A percentile compares a stretch with the other conserved stretches of the same genome.
Conservation (phyloP, 305 asterid genomes). For the Fraxinus baroniana region DNA sequence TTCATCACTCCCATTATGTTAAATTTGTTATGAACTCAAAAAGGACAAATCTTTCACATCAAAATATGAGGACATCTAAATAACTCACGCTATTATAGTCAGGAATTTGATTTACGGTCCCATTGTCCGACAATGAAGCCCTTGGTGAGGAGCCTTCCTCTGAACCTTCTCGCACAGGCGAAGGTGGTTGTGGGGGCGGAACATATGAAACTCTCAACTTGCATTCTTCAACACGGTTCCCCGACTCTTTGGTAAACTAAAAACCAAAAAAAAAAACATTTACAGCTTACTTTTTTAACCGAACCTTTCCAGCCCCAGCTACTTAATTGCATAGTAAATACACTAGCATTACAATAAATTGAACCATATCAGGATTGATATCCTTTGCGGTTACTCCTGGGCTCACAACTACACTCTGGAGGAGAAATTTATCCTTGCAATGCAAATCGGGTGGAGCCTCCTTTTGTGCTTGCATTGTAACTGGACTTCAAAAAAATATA, state of each 20-base stretch:
- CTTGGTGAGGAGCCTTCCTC: constrained; percentile 73
- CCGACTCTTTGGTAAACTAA: constrained; percentile 65
- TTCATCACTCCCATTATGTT: neutral
- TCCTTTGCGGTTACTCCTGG: constrained; percentile 65
- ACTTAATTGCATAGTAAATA: neutral
- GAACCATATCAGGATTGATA: constrained; percentile 77
- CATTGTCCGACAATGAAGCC: constrained; percentile 63
- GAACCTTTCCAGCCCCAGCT: constrained; percentile 12
- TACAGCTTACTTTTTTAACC: constrained; percentile 9
- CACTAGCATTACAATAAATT: neutral
- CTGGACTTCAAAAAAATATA: constrained; percentile 39
- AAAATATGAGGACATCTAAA: neutral
- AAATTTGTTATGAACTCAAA: neutral
- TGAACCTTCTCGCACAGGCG: constrained; percentile 68
- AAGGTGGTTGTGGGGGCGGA: constrained; percentile 61
- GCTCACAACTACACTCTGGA: constrained; percentile 62
- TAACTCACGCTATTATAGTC: constrained; percentile 44
- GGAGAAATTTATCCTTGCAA: constrained; percentile 94
- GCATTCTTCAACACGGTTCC: constrained; percentile 73
- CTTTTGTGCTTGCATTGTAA: constrained; percentile 97
- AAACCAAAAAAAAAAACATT: constrained; percentile 16
- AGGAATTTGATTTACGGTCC: constrained; percentile 47
- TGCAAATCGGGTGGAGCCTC: constrained; percentile 87
- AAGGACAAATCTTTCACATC: constrained; percentile 4
- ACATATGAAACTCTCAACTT: constrained; percentile 69